Evolutionary conservation across 148 eudicot genomes (phyloP), one percentile per base, ranked within the genome.

Genomic region (Tetragonia tetragonoides): DNA sequence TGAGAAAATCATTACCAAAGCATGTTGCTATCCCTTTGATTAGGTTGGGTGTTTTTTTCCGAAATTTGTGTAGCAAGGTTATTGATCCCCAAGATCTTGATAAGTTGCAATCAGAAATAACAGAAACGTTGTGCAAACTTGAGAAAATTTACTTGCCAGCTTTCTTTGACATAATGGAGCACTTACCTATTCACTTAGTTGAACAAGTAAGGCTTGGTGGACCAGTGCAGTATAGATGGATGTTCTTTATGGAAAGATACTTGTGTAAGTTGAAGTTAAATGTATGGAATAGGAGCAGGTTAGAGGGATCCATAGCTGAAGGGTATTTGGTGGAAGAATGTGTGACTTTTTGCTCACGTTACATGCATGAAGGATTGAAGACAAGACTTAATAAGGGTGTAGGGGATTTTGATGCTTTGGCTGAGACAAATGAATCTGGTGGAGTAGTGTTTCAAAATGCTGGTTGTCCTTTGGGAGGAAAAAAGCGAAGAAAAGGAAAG

Each of bases 91-190:
- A 60, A 34, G 60, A 80, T 14, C 79, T 80, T 44, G 63, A 75
- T 1, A 6, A 46, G 10, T 61, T 80, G 7, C 8, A 75, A 37
- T 10, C 4, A 4, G 42, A 80, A 21, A 59, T 72, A 1, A 7
- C 12, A 2, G 12, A n/a, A 62, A 60, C 6, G 46, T 18, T 71
- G 15, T 71, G 63, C 47, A 70, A 78, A 16, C 34, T 78, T 16
- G 75, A 78, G 11, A 70, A 37, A 37, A 34, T 56, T 23, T 77
- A 68, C 41, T 15, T 68, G 0, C 67, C 28, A 11, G 14, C 37
- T 6, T 68, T 68, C 12, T 77, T 77, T 57, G 57, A 77, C 40
- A 77, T 77, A 3, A 77, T 77, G 66, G 74, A 57, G 3, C 79
- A 76, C 34, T 28, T 28, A 28, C 34, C 34, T 28, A 28, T 28